These are phyloP conservation scores for Mycena belliarum DNA, from an alignment of 768 basidiomycete species.

Conservation along the genomic window DNA sequence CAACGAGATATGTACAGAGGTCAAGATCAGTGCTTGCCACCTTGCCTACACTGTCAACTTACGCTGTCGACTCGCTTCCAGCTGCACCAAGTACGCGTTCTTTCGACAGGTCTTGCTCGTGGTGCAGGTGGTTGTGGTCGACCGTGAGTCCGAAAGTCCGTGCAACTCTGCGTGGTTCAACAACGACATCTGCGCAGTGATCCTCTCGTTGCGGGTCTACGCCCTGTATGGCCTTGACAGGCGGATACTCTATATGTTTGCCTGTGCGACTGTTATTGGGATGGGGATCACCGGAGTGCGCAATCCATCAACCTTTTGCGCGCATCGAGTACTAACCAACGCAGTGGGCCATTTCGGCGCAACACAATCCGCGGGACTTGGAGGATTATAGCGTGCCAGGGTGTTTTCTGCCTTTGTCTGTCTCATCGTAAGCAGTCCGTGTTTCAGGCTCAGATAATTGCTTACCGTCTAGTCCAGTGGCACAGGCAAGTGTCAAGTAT, in stretches of 20 bases:
- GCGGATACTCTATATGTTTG: background rate
- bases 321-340: background rate
- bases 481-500: background rate
- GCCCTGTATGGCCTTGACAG: background rate
- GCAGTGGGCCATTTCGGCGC: background rate
- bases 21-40: background rate
- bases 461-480: background rate
- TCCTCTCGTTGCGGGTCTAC: background rate
- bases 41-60: too few relatives aligned
- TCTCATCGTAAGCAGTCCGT: background rate
- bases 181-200: background rate
- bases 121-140: background rate
- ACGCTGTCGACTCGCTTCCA: background rate
- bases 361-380: background rate
- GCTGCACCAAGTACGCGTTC: background rate
- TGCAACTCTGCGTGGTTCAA: too few relatives aligned
- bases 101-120: background rate
- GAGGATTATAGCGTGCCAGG: background rate
- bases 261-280: background rate
- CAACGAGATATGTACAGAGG: background rate
- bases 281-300: background rate
- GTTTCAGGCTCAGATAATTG: too few relatives aligned
- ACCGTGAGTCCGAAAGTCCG: background rate
- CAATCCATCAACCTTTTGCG: background rate
- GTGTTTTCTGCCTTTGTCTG: background rate